Evolutionary conservation across 805 yeast genomes (phyloP).

Genomic region (Candida insectalens): DNA sequence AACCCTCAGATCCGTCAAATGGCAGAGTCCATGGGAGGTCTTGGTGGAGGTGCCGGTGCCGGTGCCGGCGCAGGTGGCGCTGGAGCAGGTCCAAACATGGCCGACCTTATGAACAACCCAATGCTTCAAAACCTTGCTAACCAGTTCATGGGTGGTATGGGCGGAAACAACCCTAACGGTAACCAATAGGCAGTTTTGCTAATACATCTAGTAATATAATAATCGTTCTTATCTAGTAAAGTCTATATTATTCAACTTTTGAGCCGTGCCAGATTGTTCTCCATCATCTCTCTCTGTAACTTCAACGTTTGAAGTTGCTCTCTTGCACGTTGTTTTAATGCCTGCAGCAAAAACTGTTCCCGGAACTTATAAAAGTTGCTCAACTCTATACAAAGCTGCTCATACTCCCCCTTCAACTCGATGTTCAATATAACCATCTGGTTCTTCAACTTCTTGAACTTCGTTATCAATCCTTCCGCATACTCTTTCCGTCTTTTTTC

Average conservation of each 20-base stretch:
- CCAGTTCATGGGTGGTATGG: slow-evolving; percentile 47
- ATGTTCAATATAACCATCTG: slow-evolving; percentile 33
- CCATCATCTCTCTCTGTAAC: slow-evolving; percentile 10
- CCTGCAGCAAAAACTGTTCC: slow-evolving; percentile 28
- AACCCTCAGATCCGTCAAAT: slow-evolving; percentile 86
- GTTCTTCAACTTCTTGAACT: slow-evolving; percentile 30
- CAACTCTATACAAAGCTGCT: slow-evolving; percentile 50
- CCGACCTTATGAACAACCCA: slow-evolving; percentile 74
- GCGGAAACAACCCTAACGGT: slow-evolving; percentile 3
- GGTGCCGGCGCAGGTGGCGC: slow-evolving; percentile 28
- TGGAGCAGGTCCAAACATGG: slow-evolving; percentile 28
- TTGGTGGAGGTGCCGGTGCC: slow-evolving; percentile 36
- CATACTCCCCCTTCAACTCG: slow-evolving; percentile 47
- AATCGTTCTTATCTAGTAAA: background rate
- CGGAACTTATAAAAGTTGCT: slow-evolving; percentile 48
- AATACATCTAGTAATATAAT: no score
- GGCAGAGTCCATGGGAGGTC: slow-evolving; percentile 71
- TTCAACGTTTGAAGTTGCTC: slow-evolving; percentile 20
- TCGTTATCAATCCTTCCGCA: slow-evolving; percentile 30
- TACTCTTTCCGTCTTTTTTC: slow-evolving; percentile 44
- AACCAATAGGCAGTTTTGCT: no score
- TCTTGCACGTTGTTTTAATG: slow-evolving; percentile 25
- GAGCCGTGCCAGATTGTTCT: no score
- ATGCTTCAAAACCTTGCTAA: slow-evolving; percentile 63
- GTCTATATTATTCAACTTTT: no score